phyloP scores from a whole-genome alignment of 2,329 filamentous ascomycete species.

The Zymoseptoria ardabiliae region DNA sequence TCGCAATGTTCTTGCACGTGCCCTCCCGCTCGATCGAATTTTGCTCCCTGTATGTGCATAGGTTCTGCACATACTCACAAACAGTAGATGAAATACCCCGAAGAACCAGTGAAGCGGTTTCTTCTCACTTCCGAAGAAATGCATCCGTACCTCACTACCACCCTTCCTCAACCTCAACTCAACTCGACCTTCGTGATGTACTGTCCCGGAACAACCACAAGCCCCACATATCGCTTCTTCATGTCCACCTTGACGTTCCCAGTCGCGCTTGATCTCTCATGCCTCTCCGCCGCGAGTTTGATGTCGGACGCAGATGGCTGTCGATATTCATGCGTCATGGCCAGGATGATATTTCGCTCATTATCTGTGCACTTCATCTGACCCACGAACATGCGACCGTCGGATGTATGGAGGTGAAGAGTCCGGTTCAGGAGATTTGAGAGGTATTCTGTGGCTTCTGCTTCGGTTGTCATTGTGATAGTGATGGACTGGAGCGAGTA shows the following conservation, averaged over 20 bases:
- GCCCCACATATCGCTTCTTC: slow-evolving; percentile 76
- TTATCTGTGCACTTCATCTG: slow-evolving; percentile 92
- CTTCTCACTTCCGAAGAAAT: neutral
- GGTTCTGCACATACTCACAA: neutral
- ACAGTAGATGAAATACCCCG: neutral
- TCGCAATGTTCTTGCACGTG: neutral
- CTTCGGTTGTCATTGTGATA: slow-evolving; percentile 23
- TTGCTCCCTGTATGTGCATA: neutral
- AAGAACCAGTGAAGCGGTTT: neutral
- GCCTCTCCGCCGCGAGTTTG: slow-evolving; percentile 28
- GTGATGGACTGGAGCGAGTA: slow-evolving; percentile 20
- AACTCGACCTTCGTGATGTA: slow-evolving; percentile 84
- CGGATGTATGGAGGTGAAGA: slow-evolving; percentile 70
- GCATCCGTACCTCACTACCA: slow-evolving; percentile 45
- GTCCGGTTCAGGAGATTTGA: slow-evolving; percentile 48
- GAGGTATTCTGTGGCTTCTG: slow-evolving; percentile 24
- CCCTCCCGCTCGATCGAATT: neutral
- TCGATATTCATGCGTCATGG: slow-evolving; percentile 83
- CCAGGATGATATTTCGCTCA: slow-evolving; percentile 74
- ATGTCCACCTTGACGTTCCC: slow-evolving; percentile 57
- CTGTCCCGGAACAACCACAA: slow-evolving; percentile 81
- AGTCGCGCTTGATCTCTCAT: slow-evolving; percentile 22
- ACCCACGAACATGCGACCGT: slow-evolving; percentile 82
- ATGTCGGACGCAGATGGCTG: slow-evolving; percentile 49
- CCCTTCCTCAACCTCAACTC: slow-evolving; percentile 29